Conservation (phyloP, 2,329 filamentous ascomycete species). For the Botrytis elliptica region DNA sequence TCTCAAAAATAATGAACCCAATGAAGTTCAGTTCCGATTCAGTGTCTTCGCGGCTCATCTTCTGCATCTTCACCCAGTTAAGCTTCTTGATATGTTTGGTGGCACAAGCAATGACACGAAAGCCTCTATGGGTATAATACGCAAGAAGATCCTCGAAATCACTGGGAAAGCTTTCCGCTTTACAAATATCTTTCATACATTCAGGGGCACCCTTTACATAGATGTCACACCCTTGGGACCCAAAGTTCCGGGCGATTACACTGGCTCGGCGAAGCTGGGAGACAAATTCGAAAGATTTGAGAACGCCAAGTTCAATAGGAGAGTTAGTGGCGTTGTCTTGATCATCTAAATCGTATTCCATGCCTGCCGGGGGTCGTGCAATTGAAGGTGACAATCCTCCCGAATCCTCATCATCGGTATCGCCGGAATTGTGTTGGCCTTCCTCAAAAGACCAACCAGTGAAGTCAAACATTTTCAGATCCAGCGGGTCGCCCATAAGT, state of each 20-base stretch:
- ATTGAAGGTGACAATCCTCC: conserved; percentile 80
- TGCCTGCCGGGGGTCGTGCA: conserved; percentile 70
- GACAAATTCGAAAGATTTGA: conserved; percentile 92
- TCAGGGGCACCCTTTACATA: conserved; percentile 97
- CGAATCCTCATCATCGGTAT: conserved; percentile 71
- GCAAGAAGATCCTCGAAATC: conserved; percentile 89
- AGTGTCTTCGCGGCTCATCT: conserved; percentile 83
- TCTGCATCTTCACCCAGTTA: conserved; percentile 91
- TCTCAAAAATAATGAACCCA: conserved; percentile 98
- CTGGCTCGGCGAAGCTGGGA: conserved; percentile 90
- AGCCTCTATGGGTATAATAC: conserved; percentile 93
- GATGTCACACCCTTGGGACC: conserved; percentile 77
- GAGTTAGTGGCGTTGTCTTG: conserved; percentile 40
- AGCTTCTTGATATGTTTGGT: conserved; percentile 84
- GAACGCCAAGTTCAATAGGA: conserved; percentile 80
- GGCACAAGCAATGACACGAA: conserved; percentile 93
- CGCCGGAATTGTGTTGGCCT: conserved; percentile 66
- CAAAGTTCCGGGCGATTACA: conserved; percentile 87
- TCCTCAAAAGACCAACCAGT: conserved; percentile 92
- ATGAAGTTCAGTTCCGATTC: conserved; percentile 83
- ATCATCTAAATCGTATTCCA: conserved; percentile 57
- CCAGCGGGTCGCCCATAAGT: conserved; percentile 87
- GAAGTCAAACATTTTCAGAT: conserved; percentile 98
- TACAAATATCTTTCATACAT: conserved; percentile 92
- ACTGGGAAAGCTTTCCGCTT: conserved; percentile 74